Evolutionary conservation across 257 asterid species (phyloP).

Genomic region (Jasminum sambac): DNA sequence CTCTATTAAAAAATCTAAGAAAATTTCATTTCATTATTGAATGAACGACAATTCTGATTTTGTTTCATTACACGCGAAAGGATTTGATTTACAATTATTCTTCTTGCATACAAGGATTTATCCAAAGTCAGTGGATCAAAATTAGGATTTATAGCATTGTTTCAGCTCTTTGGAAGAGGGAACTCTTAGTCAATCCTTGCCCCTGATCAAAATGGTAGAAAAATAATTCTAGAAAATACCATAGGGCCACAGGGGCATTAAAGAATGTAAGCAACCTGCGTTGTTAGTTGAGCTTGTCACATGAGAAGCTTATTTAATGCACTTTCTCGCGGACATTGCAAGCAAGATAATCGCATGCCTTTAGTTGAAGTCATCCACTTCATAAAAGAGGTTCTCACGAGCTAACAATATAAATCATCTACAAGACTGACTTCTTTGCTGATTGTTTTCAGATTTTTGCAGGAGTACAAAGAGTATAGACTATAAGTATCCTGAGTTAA

Average conservation of each 20-base stretch:
- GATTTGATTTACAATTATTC: too few relatives aligned
- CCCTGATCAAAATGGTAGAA: neutral
- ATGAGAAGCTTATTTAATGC: too few relatives aligned
- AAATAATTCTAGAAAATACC: neutral
- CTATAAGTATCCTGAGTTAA: conserved; percentile 71
- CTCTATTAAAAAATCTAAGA: neutral
- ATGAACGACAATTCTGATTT: neutral
- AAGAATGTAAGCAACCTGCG: too few relatives aligned
- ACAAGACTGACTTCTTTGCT: neutral
- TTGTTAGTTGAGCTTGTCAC: neutral
- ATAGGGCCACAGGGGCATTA: neutral
- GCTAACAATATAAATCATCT: neutral
- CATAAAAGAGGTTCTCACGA: too few relatives aligned
- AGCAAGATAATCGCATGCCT: neutral
- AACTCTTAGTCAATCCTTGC: neutral
- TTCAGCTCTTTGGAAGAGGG: neutral
- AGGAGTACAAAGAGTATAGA: neutral
- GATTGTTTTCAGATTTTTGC: neutral
- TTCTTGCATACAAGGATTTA: neutral
- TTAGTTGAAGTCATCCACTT: neutral
- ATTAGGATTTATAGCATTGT: neutral
- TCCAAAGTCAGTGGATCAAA: neutral
- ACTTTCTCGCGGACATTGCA: neutral
- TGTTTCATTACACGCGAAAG: too few relatives aligned
- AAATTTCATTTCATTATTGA: neutral